Evolutionary conservation across 2,329 filamentous ascomycete species (phyloP), one percentile per base, ranked within the genome.

Genomic region (Aquanectria penicillioides): DNA sequence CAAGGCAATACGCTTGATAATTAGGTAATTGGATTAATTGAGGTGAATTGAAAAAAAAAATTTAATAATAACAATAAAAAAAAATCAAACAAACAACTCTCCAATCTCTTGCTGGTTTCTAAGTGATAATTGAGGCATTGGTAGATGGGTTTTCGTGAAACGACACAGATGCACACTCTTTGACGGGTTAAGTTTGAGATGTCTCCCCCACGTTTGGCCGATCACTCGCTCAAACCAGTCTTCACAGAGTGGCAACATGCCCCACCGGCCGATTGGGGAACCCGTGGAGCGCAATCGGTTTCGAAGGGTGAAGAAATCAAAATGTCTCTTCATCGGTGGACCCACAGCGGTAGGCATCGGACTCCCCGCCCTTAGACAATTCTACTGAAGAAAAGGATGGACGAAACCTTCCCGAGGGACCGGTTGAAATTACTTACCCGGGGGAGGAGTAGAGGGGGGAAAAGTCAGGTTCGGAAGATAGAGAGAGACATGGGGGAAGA

Each of bases 271-370:
- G n/a, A n/a, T n/a, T n/a, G 23, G n/a, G 10, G 18, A 36, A 37
- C 17, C 47, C 8, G 13, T 11, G 15, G 18, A 18, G 23, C n/a
- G 20, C 12, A 20, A 15, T 23, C 15, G n/a, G 36, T 36, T 33
- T 54, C 41, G 26, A 10, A 33, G 28, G 8, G 18, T 8, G 20
- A 37, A 46, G 33, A 47, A 46, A 43, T 34, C 25, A 7, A 18
- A 28, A 38, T 54, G 50, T 54, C 40, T 54, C 50, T 54, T 46
- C 50, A 54, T 13, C 50, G 25, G 7, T n/a, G 33, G 15, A 17
- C 15, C 50, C 17, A 34, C 50, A 22, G 13, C 9, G 15, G n/a
- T n/a, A n/a, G 38, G n/a, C 33, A 20, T 22, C 22, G 40, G 50
- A 5, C 40, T 54, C 33, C 33, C 50, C 37, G 40, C 50, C 40